Evolutionary conservation across 78 protist species (phyloP).

Genomic region (Cavenderia fasciculata): DNA sequence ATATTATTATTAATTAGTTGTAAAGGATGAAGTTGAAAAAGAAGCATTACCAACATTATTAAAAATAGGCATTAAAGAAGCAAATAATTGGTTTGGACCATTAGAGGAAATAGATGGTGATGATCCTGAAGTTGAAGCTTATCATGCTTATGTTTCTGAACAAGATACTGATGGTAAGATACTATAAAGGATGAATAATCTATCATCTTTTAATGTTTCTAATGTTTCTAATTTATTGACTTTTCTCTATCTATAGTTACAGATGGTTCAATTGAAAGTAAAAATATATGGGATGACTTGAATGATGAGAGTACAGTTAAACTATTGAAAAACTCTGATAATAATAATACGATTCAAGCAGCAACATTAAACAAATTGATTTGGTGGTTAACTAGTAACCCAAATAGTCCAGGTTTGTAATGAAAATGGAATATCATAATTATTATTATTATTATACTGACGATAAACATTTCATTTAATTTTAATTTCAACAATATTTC

Average conservation of each 20-base stretch:
- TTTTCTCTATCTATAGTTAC: no score
- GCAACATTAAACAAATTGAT: slow-evolving; percentile 53
- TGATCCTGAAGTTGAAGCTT: slow-evolving; percentile 74
- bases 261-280: no score
- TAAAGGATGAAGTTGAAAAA: slow-evolving; percentile 41
- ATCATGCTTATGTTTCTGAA: slow-evolving; percentile 55
- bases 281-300: slow-evolving; percentile 29
- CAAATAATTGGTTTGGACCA: slow-evolving; percentile 48
- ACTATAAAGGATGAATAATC: background rate
- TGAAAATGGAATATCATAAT: background rate
- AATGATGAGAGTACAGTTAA: slow-evolving; percentile 30
- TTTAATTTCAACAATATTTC: background rate
- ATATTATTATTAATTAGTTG: slow-evolving; percentile 3
- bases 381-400: slow-evolving; percentile 45
- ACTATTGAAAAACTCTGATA: slow-evolving; percentile 30
- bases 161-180: background rate
- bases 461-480: no score
- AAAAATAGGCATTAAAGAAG: slow-evolving; percentile 53
- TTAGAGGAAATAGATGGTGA: background rate
- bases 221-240: background rate
- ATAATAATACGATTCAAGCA: slow-evolving; percentile 40
- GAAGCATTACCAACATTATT: slow-evolving; percentile 30
- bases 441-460: background rate
- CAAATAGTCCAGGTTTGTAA: slow-evolving; percentile 18
- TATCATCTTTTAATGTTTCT: background rate